Evolutionary conservation across 257 asterid genomes (phyloP), one percentile per base, ranked within the genome.

Genomic region (Rehmannia glutinosa): DNA sequence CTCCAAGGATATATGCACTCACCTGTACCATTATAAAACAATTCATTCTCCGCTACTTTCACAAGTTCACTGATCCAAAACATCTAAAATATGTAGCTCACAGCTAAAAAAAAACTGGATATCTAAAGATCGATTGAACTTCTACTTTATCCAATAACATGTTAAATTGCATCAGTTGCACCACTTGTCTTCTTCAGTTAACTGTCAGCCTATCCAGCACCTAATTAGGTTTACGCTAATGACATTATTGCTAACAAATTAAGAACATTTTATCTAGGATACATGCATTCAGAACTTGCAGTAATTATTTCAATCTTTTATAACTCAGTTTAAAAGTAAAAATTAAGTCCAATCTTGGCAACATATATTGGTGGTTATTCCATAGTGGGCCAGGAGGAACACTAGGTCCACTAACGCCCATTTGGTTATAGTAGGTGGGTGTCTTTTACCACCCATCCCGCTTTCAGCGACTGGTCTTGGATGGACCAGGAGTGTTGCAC

Each of bases 1-100:
- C 98, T 77, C 98, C 98, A 79, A 92, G 98, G 73, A 92, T 70
- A 74, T 92, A 92, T 30, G 98, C 97, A 76, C 97, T 92, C 73
- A 89, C 92, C 97, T 92, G 62, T 75, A 54, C 59, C 74, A 70
- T 69, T 20, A 75, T 3, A 70, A 51, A 66, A 66, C n/a, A n/a
- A n/a, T n/a, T n/a, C 17, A 49, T 27, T 15, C 36, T n/a, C 54
- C 36, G 39, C 23, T 62, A 16, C 54, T 57, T 61, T 24, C 21
- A 20, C 64, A 67, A 62, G 62, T 33, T 30, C 55, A 53, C 5
- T 13, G 60, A 55, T 61, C 52, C 41, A 42, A 62, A 49, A 41
- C 42, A 45, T 53, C 57, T n/a, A n/a, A 15, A 30, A 16, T 42
- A 7, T 63, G 27, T 15, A 38, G 30, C 49, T 19, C 19, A 13